Conservation (phyloP, 257 asterid genomes). For the Solanum corneliomulleri region DNA sequence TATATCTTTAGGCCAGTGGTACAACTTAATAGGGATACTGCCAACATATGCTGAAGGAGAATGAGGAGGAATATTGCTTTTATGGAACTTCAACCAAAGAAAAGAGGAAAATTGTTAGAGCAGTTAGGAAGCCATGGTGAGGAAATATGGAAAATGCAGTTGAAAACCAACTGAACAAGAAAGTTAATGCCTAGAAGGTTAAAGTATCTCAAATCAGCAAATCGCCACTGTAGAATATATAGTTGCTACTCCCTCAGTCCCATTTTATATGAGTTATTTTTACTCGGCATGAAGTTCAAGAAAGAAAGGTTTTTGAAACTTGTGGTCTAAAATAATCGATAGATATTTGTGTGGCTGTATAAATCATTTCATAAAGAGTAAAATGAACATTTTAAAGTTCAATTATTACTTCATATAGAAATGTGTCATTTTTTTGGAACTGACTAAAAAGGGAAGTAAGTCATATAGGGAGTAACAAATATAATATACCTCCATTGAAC, state of each 20-base stretch:
- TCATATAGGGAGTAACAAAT: not conserved
- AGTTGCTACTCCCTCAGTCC: not conserved
- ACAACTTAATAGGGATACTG: not conserved
- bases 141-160: not conserved
- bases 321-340: not conserved
- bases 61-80: not conserved
- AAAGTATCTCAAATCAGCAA: not conserved
- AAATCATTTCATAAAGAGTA: not conserved
- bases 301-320: not conserved
- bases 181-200: not conserved
- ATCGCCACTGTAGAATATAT: not conserved
- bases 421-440: not conserved
- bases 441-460: not conserved
- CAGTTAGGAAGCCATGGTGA: not conserved
- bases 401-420: no score
- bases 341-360: not conserved
- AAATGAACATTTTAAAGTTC: no score
- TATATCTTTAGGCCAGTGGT: not conserved
- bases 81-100: not conserved
- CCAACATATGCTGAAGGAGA: not conserved
- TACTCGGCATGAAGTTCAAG: not conserved
- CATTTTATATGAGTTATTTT: no score
- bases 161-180: not conserved
- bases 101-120: not conserved
- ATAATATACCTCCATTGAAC: slow-evolving; percentile 52